Evolutionary conservation across 257 asterid genomes (phyloP), one percentile per base, ranked within the genome.

Genomic region (Solanum virginianum): DNA sequence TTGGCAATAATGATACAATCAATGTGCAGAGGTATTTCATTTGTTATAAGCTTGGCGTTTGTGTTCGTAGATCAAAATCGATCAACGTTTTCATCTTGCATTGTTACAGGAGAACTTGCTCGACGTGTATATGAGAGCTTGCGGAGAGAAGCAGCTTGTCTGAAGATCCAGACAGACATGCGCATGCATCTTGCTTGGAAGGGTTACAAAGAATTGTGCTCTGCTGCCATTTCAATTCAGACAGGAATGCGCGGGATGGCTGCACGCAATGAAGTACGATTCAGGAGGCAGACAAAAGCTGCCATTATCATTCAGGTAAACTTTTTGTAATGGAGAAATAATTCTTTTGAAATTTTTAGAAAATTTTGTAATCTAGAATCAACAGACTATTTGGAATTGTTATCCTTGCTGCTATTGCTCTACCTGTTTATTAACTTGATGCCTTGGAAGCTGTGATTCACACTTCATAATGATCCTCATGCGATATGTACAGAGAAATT

Each of bases 21-120:
- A 57, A 89, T 91, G 54, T 95, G 99, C 89, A 92, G 99, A 95
- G 99, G 99, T 97, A 88, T 86, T 55, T 83, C 45, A 8, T 53
- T 79, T 79, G 65, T 45, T 68, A 83, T 29, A 53, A 1, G 81
- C 62, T 32, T 54, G 45, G 62, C 5, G 54, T 59, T 83, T 36
- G 59, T 20, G 81, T n/a, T 83, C 2, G n/a, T 66, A 36, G 32
- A 36, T 47, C 51, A 83, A 83, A 66, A 45, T 57, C 22, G 36
- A 11, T 53, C 20, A 51, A 18, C 36, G 29, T 69, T 57, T 83
- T 68, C 53, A 69, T 75, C 39, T 83, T 51, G 32, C 51, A 22
- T 51, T 51, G 81, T 32, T 66, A 69, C 87, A 85, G 85, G 87
- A 62, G 66, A 80, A 39, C 82, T 80, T 80, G 51, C 87, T 49